Base-by-base conservation (phyloP, 768 basidiomycete species). In the Leccinum pellstonianum region DNA sequence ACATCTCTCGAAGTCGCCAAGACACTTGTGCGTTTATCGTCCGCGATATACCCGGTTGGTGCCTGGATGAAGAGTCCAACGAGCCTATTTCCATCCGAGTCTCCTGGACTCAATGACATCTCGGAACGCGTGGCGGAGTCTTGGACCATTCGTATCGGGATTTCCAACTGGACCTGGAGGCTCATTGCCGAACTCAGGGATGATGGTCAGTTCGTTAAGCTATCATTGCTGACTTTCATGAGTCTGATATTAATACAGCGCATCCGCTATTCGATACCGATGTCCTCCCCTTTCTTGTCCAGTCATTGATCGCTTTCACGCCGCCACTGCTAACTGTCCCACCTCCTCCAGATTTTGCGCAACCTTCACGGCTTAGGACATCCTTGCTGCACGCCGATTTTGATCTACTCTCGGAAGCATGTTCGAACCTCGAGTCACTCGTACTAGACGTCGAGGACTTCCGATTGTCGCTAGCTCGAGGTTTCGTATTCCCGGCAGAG, bases 161-260 rank as follows among this genome's bases (percentile, higher is more conserved):
- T 93, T 29, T 84, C 87, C 3, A 83, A 80, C 49, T 93, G 91
- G 91, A 81, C 85, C 46, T 93, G 91, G 90, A 80, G 86, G 64
- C 80, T 83, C 3, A 82, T 91, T n/a, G 80, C 83, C 6, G 88
- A 88, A 66, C 80, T 91, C 50, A 85, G 83, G 69, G 86, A 90
- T 53, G 88, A 91, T 65, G 79, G 89, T 88, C 62, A 75, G 70
- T 58, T 54, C 78, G 63, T 59, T 27, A 38, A 53, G 11, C 52
- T 7, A 15, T 38, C 38, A 21, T 38, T 14, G 8, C 12, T 7
- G 17, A 31, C 19, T 35, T 48, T 51, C 46, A 3, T 11, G 31
- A 5, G 33, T 49, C 55, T 65, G 50, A 69, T 29, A 23, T 1
- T 23, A 56, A 21, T 56, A 52, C 66, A 86, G 85, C 81, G 52